Evolutionary conservation across 2,329 filamentous ascomycete genomes (phyloP), one percentile per base, ranked within the genome.

Genomic region (Colletotrichum sojae): DNA sequence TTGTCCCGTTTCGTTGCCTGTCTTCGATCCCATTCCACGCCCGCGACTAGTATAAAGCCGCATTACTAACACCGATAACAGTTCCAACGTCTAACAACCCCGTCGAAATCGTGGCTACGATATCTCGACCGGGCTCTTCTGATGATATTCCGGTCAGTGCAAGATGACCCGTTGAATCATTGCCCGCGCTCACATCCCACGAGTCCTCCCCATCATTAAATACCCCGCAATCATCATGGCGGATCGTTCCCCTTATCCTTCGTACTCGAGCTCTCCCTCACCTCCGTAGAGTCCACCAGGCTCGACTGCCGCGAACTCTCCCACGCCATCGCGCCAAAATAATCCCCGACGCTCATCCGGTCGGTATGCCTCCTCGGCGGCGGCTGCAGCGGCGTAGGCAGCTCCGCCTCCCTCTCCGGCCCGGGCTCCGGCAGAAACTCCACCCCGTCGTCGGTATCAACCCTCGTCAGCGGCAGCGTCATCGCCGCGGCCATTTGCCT

Each of bases 391-490:
- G 62, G 62, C 10, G 66, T 66, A 6, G 61, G 62, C 12, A 56
- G 18, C 18, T 66, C 66, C 2, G 55, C 36, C 1, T 54, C 48
- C 1, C 22, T 10, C 1, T 57, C 66, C 12, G 53, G 48, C 1
- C 40, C n/a, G n/a, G 55, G 49, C 0, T 39, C 16, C 31, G 43
- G 25, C 1, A 66, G 16, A 8, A 69, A 69, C 16, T n/a, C 61
- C 4, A 69, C 66, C 4, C 66, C 66, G 12, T 69, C 66, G 16
- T 69, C 66, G 4, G 61, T 69, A 2, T 69, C 66, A 10, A 52
- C 36, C 12, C 62, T 60, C 6, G 66, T 40, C 31, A 60, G 5
- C 0, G 66, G 55, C 6, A 56, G n/a, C 6, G 56, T 56, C 49
- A 36, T 31, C n/a, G 49, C 6, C 43, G 22, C 20, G 15, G 49